Base-by-base conservation (phyloP, 129 eudicot species). In the Calendula officinalis region DNA sequence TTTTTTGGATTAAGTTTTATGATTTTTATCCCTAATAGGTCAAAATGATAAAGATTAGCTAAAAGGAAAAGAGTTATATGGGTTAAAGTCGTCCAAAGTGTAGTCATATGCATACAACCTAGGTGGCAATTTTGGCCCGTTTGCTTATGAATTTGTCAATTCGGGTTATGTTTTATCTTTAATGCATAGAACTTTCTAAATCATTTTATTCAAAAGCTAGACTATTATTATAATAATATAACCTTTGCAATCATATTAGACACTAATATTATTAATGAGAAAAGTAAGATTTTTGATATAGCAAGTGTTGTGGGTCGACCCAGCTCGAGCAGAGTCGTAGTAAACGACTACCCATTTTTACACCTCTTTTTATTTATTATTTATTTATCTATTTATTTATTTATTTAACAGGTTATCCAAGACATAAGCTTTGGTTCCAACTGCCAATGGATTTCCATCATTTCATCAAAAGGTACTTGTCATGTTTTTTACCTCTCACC, bases 401-500 rank as follows among this genome's bases (percentile, higher is more conserved):
- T 51, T 13, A 16, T 75, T 64, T 63, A 56, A 56, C 76, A 81
- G 86, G 70, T 81, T 46, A 81, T 81, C 56, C 82, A 76, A 66
- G 87, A 82, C 71, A 82, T 82, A 17, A 53, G 72, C 74, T 82
- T 82, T 61, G 78, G 87, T 78, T 73, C 42, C 37, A 40, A 46
- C 49, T 59, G 87, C 58, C 83, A 75, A 60, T 82, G 87, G 87
- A 52, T 82, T 66, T 72, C 83, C 30, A 62, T 82, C 22, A 71
- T 78, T 42, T 73, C 87, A 17, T 77, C 82, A 14, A 82, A 82
- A 54, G 83, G 81, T 52, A 82, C 87, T 54, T 77, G 83, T 68
- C 87, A 82, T 66, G 78, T 82, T 32, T 82, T 60, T 54, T 56
- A 64, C 55, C 49, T 82, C 39, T 82, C 83, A 49, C 87, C 87